Evolutionary conservation across 495 filamentous ascomycete species (phyloP).

Genomic region (Daldinia vernicosa): DNA sequence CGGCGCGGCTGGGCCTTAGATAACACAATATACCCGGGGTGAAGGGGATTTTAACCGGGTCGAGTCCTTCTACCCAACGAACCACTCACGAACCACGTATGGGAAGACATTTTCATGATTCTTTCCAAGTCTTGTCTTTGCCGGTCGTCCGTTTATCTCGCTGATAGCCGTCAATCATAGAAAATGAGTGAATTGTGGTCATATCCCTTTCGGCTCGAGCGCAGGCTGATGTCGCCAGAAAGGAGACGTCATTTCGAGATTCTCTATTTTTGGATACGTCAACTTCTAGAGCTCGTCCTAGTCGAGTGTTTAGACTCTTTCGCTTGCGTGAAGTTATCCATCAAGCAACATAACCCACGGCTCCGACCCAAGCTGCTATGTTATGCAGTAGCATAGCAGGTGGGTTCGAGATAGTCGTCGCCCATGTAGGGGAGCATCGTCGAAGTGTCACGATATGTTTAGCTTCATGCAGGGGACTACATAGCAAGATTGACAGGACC

Average conservation of each 20-base stretch:
- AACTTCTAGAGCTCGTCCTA: slow-evolving; percentile 31
- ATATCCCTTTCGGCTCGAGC: slow-evolving; percentile 12
- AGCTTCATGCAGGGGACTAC: slow-evolving; percentile 27
- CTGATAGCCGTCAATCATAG: slow-evolving; percentile 6
- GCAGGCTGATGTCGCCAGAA: background rate
- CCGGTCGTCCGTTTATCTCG: slow-evolving; percentile 31
- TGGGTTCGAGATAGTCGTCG: slow-evolving; percentile 18
- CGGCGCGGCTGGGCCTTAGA: slow-evolving; percentile 39
- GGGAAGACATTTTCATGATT: slow-evolving; percentile 18
- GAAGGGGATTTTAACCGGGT: slow-evolving; percentile 45
- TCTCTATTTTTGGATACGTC: slow-evolving; percentile 36
- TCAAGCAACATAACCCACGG: slow-evolving; percentile 30
- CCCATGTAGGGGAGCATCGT: slow-evolving; percentile 13
- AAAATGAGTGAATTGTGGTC: slow-evolving; percentile 11
- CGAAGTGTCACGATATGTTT: slow-evolving; percentile 18
- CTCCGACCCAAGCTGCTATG: slow-evolving; percentile 14
- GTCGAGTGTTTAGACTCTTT: slow-evolving; percentile 8
- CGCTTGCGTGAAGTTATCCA: slow-evolving; percentile 17
- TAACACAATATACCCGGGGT: slow-evolving; percentile 45
- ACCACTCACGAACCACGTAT: slow-evolving; percentile 37
- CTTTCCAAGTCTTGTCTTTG: slow-evolving; percentile 15
- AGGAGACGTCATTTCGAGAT: slow-evolving; percentile 29
- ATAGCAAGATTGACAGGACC: slow-evolving; percentile 18
- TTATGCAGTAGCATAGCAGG: slow-evolving; percentile 23
- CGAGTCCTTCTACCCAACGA: slow-evolving; percentile 40